Evolutionary conservation across 441 rosid species (phyloP).

Genomic region (Gossypium armourianum): DNA sequence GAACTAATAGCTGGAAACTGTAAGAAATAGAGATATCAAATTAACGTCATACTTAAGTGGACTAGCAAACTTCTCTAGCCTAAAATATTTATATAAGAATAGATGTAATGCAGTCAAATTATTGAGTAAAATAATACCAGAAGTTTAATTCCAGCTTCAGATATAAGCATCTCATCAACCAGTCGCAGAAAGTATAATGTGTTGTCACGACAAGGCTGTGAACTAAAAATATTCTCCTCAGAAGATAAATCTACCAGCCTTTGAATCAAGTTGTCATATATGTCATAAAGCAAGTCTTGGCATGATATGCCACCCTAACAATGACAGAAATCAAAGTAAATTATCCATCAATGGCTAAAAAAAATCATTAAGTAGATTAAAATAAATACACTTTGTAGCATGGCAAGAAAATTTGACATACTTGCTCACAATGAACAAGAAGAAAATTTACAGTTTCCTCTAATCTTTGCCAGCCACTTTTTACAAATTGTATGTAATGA

Average conservation of each 20-base stretch:
- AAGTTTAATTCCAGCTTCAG: slow-evolving; percentile 63
- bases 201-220: slow-evolving; percentile 94
- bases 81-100: slow-evolving; percentile 1
- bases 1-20: slow-evolving; percentile 76
- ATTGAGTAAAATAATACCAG: slow-evolving; percentile 39
- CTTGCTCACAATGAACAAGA: slow-evolving; percentile 56
- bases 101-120: background rate
- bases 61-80: background rate
- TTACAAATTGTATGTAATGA: slow-evolving; percentile 65
- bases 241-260: slow-evolving; percentile 65
- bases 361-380: background rate
- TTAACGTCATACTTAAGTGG: slow-evolving; percentile 1
- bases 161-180: slow-evolving; percentile 80
- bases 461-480: slow-evolving; percentile 97
- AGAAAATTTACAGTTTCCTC: slow-evolving; percentile 89
- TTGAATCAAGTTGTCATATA: slow-evolving; percentile 59
- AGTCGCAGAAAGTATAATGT: slow-evolving; percentile 66
- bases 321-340: slow-evolving; percentile 23
- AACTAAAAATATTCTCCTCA: slow-evolving; percentile 74
- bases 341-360: slow-evolving; percentile 9
- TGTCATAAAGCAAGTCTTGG: slow-evolving; percentile 60
- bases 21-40: slow-evolving; percentile 25
- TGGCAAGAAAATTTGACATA: slow-evolving; percentile 26
- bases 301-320: slow-evolving; percentile 48
- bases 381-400: background rate